A percentile compares a stretch with the other conserved stretches of the same genome.
Conservation (phyloP, 2,329 filamentous ascomycete species). For the Cordyceps farinosa region DNA sequence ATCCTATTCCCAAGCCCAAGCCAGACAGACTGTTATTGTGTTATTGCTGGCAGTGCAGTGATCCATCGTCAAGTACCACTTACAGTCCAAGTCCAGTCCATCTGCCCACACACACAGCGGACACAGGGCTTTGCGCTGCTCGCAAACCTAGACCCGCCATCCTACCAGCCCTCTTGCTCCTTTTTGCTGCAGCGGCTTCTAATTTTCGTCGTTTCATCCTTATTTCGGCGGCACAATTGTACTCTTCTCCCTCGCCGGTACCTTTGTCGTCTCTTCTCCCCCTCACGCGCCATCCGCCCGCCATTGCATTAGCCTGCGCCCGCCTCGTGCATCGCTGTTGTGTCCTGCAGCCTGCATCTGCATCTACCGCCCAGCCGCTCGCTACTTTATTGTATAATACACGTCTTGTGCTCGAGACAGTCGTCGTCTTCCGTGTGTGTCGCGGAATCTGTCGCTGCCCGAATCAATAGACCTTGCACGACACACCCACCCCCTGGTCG, state of each 20-base stretch:
- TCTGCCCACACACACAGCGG: neutral
- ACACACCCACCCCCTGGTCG: neutral
- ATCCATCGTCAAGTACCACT: neutral
- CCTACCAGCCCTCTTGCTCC: neutral
- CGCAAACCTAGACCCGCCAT: neutral
- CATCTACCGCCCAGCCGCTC: conserved; percentile 1
- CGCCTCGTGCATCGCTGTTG: neutral
- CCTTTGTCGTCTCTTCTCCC: neutral
- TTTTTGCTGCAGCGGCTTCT: neutral
- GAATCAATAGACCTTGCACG: neutral
- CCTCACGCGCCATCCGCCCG: neutral
- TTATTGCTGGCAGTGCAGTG: too few relatives aligned
- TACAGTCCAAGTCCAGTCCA: neutral
- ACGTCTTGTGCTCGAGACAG: neutral
- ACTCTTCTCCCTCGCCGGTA: neutral
- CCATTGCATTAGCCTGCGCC: neutral
- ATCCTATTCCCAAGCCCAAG: conserved; percentile 11
- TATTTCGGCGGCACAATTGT: neutral
- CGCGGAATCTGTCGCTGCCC: neutral
- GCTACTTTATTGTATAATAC: conserved; percentile 1
- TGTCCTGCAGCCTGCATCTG: conserved; percentile 8
- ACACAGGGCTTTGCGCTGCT: neutral
- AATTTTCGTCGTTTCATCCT: neutral
- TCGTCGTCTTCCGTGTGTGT: neutral
- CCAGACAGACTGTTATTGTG: neutral